Percentiles rank a stretch among this genome's conserved stretches.
These are phyloP conservation scores for Cytospora piceicola DNA, from an alignment of 2,329 filamentous ascomycete genomes.

Conservation along the genomic window DNA sequence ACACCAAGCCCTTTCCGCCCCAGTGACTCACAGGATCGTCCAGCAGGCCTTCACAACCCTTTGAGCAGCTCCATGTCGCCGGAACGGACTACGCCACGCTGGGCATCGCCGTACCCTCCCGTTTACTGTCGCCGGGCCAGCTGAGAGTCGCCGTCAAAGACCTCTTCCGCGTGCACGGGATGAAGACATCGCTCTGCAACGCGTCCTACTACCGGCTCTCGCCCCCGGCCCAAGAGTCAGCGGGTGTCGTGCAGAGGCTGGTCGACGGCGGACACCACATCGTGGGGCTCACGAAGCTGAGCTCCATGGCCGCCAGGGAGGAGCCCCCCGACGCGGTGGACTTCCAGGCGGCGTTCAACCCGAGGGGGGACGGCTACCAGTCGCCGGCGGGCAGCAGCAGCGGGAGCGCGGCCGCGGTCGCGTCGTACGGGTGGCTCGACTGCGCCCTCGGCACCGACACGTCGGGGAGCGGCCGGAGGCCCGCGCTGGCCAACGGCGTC, in stretches of 20 bases:
- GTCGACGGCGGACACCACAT: constrained; percentile 62
- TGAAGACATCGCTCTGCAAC: constrained; percentile 60
- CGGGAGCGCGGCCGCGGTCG: constrained; percentile 38
- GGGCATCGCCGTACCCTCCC: constrained; percentile 44
- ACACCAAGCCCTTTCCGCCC: background rate
- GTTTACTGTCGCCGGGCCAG: constrained; percentile 40
- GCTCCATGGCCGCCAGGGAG: constrained; percentile 44
- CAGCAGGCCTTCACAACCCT: background rate
- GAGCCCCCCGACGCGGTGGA: constrained; percentile 35
- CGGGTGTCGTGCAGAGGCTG: constrained; percentile 55
- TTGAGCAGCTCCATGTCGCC: background rate
- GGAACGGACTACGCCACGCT: constrained; percentile 5
- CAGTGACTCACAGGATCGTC: background rate
- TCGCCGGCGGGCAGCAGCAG: constrained; percentile 47
- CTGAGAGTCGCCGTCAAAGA: constrained; percentile 44
- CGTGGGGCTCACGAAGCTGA: constrained; percentile 58
- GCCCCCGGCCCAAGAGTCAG: constrained; percentile 48
- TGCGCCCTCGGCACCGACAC: constrained; percentile 23
- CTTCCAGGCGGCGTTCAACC: constrained; percentile 47
- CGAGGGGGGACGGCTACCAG: constrained; percentile 53
- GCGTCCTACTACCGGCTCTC: constrained; percentile 61
- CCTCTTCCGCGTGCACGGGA: constrained; percentile 45
- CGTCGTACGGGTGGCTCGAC: constrained; percentile 41
- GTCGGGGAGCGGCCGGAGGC: constrained; percentile 9
- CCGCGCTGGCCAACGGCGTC: constrained; percentile 7